Evolutionary conservation across 768 basidiomycete species (phyloP).

Genomic region (Xerocomellus chrysenteron): DNA sequence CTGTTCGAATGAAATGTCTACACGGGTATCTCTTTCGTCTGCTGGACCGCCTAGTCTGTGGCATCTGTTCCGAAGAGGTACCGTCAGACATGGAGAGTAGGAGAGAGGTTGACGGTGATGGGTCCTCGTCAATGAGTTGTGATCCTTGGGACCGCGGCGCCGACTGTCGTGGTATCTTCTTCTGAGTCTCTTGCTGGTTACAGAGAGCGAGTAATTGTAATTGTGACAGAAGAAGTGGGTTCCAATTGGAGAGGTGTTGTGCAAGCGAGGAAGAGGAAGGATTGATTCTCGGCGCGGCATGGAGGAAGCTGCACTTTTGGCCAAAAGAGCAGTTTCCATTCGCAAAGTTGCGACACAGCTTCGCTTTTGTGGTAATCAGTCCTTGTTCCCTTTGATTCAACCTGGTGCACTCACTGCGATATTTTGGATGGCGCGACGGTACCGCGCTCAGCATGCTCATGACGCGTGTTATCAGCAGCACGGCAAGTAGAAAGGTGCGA

Average conservation of each 20-base stretch:
- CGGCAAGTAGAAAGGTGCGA: neutral
- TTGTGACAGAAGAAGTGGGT: slow-evolving; percentile 15
- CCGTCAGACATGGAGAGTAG: slow-evolving; percentile 24
- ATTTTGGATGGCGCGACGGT: slow-evolving; percentile 22
- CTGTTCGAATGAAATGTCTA: slow-evolving; percentile 41
- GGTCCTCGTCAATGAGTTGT: slow-evolving; percentile 19
- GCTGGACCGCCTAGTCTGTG: neutral
- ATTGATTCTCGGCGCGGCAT: slow-evolving; percentile 21
- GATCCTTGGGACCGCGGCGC: slow-evolving; percentile 6
- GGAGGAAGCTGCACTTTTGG: slow-evolving; percentile 39
- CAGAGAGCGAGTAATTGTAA: slow-evolving; percentile 14
- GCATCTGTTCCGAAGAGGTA: slow-evolving; percentile 10
- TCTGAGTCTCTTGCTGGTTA: neutral
- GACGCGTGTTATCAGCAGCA: slow-evolving; percentile 5
- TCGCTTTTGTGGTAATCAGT: slow-evolving; percentile 27
- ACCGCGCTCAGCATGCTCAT: slow-evolving; percentile 6
- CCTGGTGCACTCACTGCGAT: slow-evolving; percentile 31
- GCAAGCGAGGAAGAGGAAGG: slow-evolving; percentile 16
- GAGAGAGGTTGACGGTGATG: slow-evolving; percentile 19
- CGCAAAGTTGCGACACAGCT: slow-evolving; percentile 37
- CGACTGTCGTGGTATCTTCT: neutral
- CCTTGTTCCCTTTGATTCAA: neutral
- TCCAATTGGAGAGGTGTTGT: slow-evolving; percentile 18
- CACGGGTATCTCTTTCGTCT: slow-evolving; percentile 38
- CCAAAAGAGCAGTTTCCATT: slow-evolving; percentile 39